These are phyloP conservation scores for Penicillium lagena DNA, from an alignment of 495 filamentous ascomycete genomes.

Conservation along the genomic window DNA sequence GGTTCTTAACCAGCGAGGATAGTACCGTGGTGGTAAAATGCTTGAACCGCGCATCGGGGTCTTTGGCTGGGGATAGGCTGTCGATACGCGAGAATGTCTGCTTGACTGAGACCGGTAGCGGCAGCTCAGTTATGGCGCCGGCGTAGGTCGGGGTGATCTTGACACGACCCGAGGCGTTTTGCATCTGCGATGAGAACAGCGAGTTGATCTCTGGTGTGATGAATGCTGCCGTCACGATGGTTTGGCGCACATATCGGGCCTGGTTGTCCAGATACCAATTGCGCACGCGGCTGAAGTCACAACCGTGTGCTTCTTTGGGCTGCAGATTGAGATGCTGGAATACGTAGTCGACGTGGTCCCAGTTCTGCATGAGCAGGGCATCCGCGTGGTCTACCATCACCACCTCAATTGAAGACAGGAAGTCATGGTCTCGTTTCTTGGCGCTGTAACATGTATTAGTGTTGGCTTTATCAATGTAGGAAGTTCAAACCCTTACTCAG, in stretches of 20 bases:
- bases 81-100: slow-evolving; percentile 93
- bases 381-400: slow-evolving; percentile 89
- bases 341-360: slow-evolving; percentile 89
- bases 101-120: slow-evolving; percentile 58
- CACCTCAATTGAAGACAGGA: slow-evolving; percentile 86
- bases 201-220: slow-evolving; percentile 84
- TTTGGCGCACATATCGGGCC: slow-evolving; percentile 75
- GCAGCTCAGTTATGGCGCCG: slow-evolving; percentile 60
- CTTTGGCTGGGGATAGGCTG: slow-evolving; percentile 54
- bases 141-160: slow-evolving; percentile 62
- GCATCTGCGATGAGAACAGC: slow-evolving; percentile 68
- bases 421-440: slow-evolving; percentile 84
- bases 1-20: slow-evolving; percentile 60
- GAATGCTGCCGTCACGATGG: slow-evolving; percentile 71
- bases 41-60: slow-evolving; percentile 87
- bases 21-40: slow-evolving; percentile 79
- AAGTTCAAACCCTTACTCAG: slow-evolving; percentile 37
- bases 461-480: slow-evolving; percentile 5
- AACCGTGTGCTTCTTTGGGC: slow-evolving; percentile 83
- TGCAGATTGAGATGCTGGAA: slow-evolving; percentile 89
- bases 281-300: slow-evolving; percentile 87
- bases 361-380: slow-evolving; percentile 94
- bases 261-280: slow-evolving; percentile 87
- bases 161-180: slow-evolving; percentile 69
- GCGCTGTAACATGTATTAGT: slow-evolving; percentile 17